Evolutionary conservation across 140 eudicot species (phyloP).

Genomic region (Oenanthe javanica): DNA sequence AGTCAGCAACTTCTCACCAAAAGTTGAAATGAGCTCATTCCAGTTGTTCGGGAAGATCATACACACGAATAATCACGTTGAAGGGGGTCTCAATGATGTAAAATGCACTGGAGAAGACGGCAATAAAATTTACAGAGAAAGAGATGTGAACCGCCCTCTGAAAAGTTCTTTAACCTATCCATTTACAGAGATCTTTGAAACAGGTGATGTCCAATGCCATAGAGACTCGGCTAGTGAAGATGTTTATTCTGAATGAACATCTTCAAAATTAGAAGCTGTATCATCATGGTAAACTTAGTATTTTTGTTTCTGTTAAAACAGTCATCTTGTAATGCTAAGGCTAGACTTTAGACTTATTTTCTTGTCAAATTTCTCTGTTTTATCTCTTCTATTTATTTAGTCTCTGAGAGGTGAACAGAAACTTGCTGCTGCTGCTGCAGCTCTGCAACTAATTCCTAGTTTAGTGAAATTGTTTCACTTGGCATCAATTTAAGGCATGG

Average conservation of each 20-base stretch:
- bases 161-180: slow-evolving; percentile 20
- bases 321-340: neutral
- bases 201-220: slow-evolving; percentile 14
- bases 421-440: neutral
- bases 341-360: neutral
- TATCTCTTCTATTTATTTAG: neutral
- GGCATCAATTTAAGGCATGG: neutral
- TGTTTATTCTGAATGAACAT: slow-evolving; percentile 17
- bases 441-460: neutral
- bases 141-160: neutral
- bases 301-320: neutral
- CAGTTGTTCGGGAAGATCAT: slow-evolving; percentile 49
- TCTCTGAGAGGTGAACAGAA: neutral
- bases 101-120: slow-evolving; percentile 14
- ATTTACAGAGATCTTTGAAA: slow-evolving; percentile 1
- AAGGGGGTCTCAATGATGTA: slow-evolving; percentile 12
- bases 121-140: slow-evolving; percentile 10
- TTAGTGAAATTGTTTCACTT: neutral
- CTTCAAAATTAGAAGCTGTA: slow-evolving; percentile 15
- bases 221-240: slow-evolving; percentile 26
- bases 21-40: slow-evolving; percentile 23
- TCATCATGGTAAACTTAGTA: neutral
- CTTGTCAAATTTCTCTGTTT: neutral
- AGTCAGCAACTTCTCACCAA: slow-evolving; percentile 11
- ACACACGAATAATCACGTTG: slow-evolving; percentile 15